Evolutionary conservation across 2,329 filamentous ascomycete genomes (phyloP), one percentile per base, ranked within the genome.

Genomic region (Chrysoporthe austroafricana): DNA sequence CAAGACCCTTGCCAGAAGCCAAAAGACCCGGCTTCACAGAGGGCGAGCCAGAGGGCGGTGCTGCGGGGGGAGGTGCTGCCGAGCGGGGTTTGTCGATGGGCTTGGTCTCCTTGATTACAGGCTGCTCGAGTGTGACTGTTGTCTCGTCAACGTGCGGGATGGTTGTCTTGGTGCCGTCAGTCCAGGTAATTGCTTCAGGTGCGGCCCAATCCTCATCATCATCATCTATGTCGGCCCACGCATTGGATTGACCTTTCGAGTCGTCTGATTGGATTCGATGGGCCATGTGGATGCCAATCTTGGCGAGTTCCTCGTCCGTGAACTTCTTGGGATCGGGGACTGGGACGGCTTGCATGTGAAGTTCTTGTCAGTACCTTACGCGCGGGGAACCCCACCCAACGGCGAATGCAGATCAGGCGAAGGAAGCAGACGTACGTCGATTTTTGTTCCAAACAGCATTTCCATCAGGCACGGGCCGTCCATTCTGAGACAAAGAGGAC

Each of bases 371-470:
- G 62, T 48, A 48, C 32, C 11, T 21, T 44, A 21, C 3, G 36
- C 58, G 13, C 9, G 4, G 58, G 14, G 18, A 16, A 8, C 3
- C 7, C 7, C 13, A 46, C 3, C 32, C 21, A 48, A 46, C n/a
- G 9, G 42, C 11, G 39, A 60, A 39, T 43, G 52, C 39, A 26
- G 11, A 18, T 63, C 14, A 18, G 57, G 42, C 34, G 21, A 57
- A 18, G 26, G 16, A 7, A 46, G 9, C 64, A 42, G 42, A 82
- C 90, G 77, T 86, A 91, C 92, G 91, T 82, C 90, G 86, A 77
- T 96, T 96, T 80, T 94, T 94, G 81, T 96, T 96, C 93, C 93
- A 96, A 52, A 96, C 92, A 64, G 86, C 90, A 77, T 83, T 91
- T 42, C 87, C 85, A 77, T 94, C 91, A 16, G 92, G 91, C 36